These are phyloP conservation scores for Scheffersomyces illinoinensis DNA, from an alignment of 1,139 yeast species.

Conservation along the genomic window DNA sequence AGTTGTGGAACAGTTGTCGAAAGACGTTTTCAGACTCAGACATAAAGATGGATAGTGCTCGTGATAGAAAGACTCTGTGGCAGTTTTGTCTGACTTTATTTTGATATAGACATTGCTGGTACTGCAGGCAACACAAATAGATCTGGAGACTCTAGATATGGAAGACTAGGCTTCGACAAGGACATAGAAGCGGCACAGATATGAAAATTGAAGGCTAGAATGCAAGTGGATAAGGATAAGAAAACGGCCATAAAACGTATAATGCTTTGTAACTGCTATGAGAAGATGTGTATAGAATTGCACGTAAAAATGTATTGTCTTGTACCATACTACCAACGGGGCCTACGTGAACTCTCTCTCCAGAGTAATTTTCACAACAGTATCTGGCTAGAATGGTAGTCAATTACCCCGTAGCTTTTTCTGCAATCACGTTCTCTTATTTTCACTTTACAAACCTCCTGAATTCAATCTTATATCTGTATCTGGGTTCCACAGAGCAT, in stretches of 20 bases:
- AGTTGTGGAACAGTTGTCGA: conserved; percentile 43
- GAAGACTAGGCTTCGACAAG: not conserved
- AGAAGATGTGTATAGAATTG: not conserved
- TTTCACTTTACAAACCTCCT: not conserved
- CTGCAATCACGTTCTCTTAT: not conserved
- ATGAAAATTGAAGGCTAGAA: not conserved
- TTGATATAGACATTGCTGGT: not conserved
- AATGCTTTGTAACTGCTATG: not conserved
- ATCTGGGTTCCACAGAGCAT: not conserved
- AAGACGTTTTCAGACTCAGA: conserved; percentile 46
- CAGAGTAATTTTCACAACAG: too few relatives aligned
- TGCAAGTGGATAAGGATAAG: not conserved
- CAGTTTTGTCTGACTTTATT: not conserved
- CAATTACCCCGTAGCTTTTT: too few relatives aligned
- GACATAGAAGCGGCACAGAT: not conserved
- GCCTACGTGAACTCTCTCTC: not conserved
- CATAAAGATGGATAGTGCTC: conserved; percentile 16
- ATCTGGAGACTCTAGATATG: not conserved
- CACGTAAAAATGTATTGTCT: not conserved
- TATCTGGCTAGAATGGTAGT: too few relatives aligned
- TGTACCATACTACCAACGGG: not conserved
- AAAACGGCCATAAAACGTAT: too few relatives aligned
- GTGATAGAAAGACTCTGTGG: not conserved
- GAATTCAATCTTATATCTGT: not conserved
- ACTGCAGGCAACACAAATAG: not conserved